Evolutionary conservation across 1,284 basidiomycete species (phyloP), one percentile per base, ranked within the genome.

Genomic region (Wolfiporia cocos): DNA sequence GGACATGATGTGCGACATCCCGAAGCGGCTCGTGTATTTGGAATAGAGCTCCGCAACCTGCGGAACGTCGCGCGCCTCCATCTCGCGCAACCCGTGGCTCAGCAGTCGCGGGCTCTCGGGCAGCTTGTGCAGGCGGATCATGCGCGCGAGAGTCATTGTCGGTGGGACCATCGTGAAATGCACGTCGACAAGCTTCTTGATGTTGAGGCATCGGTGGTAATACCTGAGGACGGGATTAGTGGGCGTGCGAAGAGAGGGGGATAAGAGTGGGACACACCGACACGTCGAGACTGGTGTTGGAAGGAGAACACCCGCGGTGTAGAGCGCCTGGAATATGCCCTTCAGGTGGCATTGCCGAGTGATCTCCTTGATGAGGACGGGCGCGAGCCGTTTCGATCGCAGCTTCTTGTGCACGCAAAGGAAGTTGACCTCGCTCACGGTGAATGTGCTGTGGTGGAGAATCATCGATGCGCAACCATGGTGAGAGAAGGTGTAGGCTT

Each of bases 351-450:
- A 90, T 57, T 91, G 89, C 14, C 96, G 78, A 0, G 96, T 99
- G 21, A 99, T 89, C 64, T 99, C 96, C 64, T 98, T 97, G 69
- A 99, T 99, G 39, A 99, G 75, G 20, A 99, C 90, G 0, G 96
- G 96, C 0, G 96, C 87, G 15, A 99, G 74, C 26, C 96, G 87
- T 63, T 98, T 99, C 4, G 92, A 90, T 11, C 96, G 85, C 36
- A 99, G 70, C 65, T 97, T 97, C 70, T 99, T 99, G 76, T 98
- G 95, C 3, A 98, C 85, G 56, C 93, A 97, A 38, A 99, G 81
- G 65, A 94, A 99, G 66, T 99, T 99, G 69, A 99, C 95, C 66
- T 99, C 96, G 55, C 84, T 83, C 26, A 81, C 77, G 31, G 68
- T 68, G 57, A 96, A 73, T 6, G 71, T 66, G 43, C 91, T 95